These are phyloP conservation scores for Colletotrichum sp. DNA, from an alignment of 2,329 filamentous ascomycete species.

Conservation along the genomic window DNA sequence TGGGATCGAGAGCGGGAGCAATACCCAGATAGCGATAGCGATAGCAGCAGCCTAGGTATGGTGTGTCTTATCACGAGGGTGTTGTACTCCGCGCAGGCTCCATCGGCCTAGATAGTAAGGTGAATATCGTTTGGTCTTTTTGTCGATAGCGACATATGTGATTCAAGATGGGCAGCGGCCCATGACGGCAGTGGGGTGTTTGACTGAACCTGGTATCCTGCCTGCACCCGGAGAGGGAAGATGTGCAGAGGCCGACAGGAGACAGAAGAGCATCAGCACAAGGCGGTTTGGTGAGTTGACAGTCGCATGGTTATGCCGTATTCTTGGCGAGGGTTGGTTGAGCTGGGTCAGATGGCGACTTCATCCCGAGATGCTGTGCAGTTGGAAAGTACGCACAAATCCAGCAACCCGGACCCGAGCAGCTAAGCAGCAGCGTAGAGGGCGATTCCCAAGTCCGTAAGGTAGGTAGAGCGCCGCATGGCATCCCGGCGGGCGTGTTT, in stretches of 20 bases:
- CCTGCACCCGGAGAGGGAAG: background rate
- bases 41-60: background rate
- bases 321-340: background rate
- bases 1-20: background rate
- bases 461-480: background rate
- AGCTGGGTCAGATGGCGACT: background rate
- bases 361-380: background rate
- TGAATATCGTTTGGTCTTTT: background rate
- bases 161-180: background rate
- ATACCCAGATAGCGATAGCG: background rate
- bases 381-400: background rate
- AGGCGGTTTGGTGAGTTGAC: background rate
- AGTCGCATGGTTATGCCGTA: background rate
- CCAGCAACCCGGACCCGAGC: background rate
- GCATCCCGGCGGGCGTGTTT: background rate
- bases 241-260: background rate
- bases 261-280: background rate
- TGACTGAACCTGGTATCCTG: background rate
- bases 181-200: background rate
- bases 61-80: background rate
- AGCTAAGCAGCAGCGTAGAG: background rate
- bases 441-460: background rate
- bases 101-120: constrained; percentile 1
- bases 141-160: background rate
- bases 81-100: background rate